Conservation (phyloP, 345 rosid species). For the Heritiera littoralis region DNA sequence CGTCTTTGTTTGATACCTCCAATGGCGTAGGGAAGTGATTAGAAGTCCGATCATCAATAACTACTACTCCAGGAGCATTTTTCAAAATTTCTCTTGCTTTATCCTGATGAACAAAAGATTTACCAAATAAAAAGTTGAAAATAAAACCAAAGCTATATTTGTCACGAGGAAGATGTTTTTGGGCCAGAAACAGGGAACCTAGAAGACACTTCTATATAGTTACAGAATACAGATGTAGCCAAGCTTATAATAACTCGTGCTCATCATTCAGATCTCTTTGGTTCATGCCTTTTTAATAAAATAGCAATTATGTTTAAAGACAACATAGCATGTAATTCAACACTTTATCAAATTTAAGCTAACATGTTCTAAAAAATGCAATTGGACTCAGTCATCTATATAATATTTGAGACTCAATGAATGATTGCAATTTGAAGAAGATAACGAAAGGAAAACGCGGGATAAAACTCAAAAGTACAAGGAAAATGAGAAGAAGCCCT, state of each 20-base stretch:
- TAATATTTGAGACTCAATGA: not conserved
- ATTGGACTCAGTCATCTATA: not conserved
- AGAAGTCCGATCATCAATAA: slow-evolving; percentile 75
- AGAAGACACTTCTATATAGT: not conserved
- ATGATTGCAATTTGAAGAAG: not conserved
- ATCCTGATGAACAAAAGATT: slow-evolving; percentile 44
- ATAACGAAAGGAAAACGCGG: not conserved
- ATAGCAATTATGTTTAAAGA: not conserved
- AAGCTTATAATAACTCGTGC: not conserved
- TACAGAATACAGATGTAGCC: not conserved
- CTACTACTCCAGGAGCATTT: slow-evolving; percentile 77
- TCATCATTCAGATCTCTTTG: not conserved
- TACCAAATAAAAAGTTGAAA: not conserved
- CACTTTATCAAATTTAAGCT: not conserved
- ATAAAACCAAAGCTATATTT: not conserved
- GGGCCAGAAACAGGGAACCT: not conserved
- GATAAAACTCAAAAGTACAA: not conserved
- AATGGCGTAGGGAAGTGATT: slow-evolving; percentile 93
- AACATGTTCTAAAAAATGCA: not conserved
- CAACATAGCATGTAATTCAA: not conserved
- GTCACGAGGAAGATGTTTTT: not conserved
- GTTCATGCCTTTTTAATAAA: not conserved
- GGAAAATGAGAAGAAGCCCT: not conserved
- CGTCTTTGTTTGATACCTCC: slow-evolving; percentile 86
- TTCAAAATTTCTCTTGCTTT: slow-evolving; percentile 75